phyloP scores from a whole-genome alignment of 2,329 filamentous ascomycete species.

The Gaeumannomyces sp. region DNA sequence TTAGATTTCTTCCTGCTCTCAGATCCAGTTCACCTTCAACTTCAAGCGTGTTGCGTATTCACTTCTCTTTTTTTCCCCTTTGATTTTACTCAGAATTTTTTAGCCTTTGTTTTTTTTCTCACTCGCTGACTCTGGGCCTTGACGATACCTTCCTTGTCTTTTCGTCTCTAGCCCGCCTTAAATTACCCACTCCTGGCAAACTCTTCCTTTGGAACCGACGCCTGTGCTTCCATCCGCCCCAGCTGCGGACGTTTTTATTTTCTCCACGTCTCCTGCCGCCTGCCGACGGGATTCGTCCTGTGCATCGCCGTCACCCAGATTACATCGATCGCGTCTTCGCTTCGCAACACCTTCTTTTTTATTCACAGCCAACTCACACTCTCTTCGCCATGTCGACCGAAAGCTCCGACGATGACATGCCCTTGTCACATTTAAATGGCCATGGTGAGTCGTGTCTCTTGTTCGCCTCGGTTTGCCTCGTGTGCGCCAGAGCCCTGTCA shows the following conservation, averaged over 20 bases:
- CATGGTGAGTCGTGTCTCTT: constrained; percentile 49
- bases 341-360: constrained; percentile 1
- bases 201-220: neutral
- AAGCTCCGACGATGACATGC: constrained; percentile 75
- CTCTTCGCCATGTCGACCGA: constrained; percentile 43
- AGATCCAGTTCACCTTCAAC: neutral
- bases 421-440: constrained; percentile 64
- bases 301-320: neutral
- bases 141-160: neutral
- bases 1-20: neutral
- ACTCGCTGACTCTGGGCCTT: neutral
- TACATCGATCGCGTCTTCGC: neutral
- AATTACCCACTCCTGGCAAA: neutral
- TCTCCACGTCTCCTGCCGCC: neutral
- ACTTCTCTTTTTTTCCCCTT: neutral
- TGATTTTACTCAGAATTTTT: neutral
- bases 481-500: neutral
- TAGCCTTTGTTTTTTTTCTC: neutral
- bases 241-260: neutral
- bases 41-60: neutral
- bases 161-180: neutral
- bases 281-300: neutral
- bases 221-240: neutral
- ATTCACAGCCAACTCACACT: neutral
- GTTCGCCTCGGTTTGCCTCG: constrained; percentile 19